A percentile compares a stretch with the other conserved stretches of the same genome.
Conservation (phyloP, 2,329 filamentous ascomycete species). For the Verticillium klebahnii region DNA sequence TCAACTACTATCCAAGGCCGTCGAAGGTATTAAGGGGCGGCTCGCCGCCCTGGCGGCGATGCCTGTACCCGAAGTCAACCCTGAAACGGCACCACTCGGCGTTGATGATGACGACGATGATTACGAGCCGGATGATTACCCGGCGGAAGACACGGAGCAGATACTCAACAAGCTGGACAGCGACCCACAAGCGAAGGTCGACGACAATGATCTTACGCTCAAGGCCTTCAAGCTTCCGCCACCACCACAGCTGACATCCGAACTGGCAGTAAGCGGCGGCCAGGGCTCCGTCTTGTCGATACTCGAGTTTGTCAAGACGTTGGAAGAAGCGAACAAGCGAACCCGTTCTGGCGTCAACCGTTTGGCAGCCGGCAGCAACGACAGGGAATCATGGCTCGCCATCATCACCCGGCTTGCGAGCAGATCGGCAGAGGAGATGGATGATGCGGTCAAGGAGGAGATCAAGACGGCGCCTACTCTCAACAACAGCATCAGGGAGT, state of each 20-base stretch:
- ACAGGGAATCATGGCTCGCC: constrained; percentile 86
- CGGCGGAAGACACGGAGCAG: constrained; percentile 73
- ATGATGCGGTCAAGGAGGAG: constrained; percentile 52
- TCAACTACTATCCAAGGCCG: constrained; percentile 64
- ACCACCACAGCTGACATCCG: constrained; percentile 67
- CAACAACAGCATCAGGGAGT: constrained; percentile 69
- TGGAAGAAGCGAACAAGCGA: constrained; percentile 63
- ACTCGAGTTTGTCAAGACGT: constrained; percentile 68
- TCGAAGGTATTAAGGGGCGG: constrained; percentile 58
- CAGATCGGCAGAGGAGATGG: constrained; percentile 66
- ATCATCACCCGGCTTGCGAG: constrained; percentile 83
- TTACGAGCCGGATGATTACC: constrained; percentile 83
- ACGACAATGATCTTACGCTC: constrained; percentile 55
- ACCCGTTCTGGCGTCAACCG: constrained; percentile 73
- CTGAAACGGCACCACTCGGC: constrained; percentile 55
- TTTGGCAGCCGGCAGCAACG: constrained; percentile 77
- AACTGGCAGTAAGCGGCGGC: constrained; percentile 69
- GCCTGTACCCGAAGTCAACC: constrained; percentile 43
- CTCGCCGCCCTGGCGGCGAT: constrained; percentile 39
- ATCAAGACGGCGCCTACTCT: constrained; percentile 43
- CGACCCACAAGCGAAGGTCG: constrained; percentile 35
- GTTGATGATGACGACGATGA: constrained; percentile 76
- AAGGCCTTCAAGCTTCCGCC: constrained; percentile 76
- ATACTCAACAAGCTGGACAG: constrained; percentile 73
- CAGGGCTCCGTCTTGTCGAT: constrained; percentile 71